phyloP scores from a whole-genome alignment of 441 rosid species.

The Euphorbia schlechtendalii region DNA sequence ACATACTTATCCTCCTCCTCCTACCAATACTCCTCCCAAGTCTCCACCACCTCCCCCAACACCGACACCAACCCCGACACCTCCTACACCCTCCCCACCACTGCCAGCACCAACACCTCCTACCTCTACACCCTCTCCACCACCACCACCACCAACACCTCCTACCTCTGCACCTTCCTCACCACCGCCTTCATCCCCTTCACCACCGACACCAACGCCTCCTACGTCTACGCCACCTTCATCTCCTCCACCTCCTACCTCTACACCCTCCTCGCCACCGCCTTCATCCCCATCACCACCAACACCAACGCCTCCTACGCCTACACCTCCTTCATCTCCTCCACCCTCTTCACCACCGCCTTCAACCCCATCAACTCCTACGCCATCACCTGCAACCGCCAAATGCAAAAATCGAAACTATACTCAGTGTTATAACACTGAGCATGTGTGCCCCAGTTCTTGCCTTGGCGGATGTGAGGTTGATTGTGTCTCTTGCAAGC shows the following conservation, averaged over 20 bases:
- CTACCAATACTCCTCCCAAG: conserved; percentile 3
- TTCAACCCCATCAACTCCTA: conserved; percentile 2
- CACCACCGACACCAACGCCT: conserved; percentile 4
- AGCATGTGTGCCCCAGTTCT: conserved; percentile 34
- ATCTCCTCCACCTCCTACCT: conserved; percentile 2
- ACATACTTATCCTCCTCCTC: background rate
- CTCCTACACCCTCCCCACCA: no score
- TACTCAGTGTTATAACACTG: conserved; percentile 34
- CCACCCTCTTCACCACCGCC: conserved; percentile 12
- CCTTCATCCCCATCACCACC: conserved; percentile 8
- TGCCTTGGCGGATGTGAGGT: conserved; percentile 47
- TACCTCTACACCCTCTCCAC: conserved; percentile 19
- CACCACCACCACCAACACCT: conserved; percentile 10
- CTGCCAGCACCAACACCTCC: conserved; percentile 17
- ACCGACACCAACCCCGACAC: no score
- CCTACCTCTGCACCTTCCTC: conserved; percentile 18
- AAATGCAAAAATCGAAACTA: conserved; percentile 28
- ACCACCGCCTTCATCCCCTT: background rate
- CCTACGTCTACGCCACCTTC: conserved; percentile 12
- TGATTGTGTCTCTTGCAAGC: conserved; percentile 54
- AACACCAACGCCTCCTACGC: no score
- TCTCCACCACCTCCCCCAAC: background rate
- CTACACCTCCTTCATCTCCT: background rate
- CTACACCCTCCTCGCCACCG: conserved; percentile 3
- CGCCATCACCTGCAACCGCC: conserved; percentile 10